Conservation (phyloP, 2,329 filamentous ascomycete species). For the Microdochium nivale region DNA sequence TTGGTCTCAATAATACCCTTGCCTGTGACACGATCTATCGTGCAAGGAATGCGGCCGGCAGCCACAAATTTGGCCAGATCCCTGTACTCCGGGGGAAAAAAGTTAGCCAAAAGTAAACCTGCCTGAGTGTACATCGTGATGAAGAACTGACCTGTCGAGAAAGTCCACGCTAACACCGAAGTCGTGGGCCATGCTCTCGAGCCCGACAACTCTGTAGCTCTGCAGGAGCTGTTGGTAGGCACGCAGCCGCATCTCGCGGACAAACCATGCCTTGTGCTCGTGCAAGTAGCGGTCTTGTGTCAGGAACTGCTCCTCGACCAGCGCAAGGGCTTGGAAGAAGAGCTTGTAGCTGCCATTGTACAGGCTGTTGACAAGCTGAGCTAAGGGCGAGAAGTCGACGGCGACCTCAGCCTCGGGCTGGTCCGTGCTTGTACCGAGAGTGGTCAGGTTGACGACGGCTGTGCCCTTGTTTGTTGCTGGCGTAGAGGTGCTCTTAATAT, state of each 20-base stretch:
- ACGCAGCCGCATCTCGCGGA: conserved; percentile 93
- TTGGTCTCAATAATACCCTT: conserved; percentile 98
- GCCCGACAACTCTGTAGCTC: conserved; percentile 93
- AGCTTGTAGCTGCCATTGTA: conserved; percentile 91
- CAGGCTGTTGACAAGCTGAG: conserved; percentile 80
- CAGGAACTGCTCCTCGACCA: conserved; percentile 89
- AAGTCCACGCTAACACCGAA: conserved; percentile 97
- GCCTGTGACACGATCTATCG: conserved; percentile 92
- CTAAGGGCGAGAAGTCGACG: conserved; percentile 82
- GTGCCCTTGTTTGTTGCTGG: conserved; percentile 40
- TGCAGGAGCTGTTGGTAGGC: conserved; percentile 96
- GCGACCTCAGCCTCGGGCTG: conserved; percentile 72
- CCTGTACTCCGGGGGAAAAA: conserved; percentile 31
- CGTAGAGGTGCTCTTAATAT: conserved; percentile 45
- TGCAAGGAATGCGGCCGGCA: conserved; percentile 87
- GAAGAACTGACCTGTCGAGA: conserved; percentile 67
- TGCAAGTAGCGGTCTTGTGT: conserved; percentile 90
- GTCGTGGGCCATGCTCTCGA: conserved; percentile 93
- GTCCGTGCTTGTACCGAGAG: conserved; percentile 60
- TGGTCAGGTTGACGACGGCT: conserved; percentile 82
- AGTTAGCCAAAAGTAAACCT: neutral
- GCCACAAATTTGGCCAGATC: conserved; percentile 97
- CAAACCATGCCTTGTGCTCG: conserved; percentile 95
- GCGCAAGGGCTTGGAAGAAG: conserved; percentile 84
- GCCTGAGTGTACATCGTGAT: neutral